These are phyloP conservation scores for Dictyostelium intermedium DNA, from an alignment of 78 protist species.

Conservation along the genomic window DNA sequence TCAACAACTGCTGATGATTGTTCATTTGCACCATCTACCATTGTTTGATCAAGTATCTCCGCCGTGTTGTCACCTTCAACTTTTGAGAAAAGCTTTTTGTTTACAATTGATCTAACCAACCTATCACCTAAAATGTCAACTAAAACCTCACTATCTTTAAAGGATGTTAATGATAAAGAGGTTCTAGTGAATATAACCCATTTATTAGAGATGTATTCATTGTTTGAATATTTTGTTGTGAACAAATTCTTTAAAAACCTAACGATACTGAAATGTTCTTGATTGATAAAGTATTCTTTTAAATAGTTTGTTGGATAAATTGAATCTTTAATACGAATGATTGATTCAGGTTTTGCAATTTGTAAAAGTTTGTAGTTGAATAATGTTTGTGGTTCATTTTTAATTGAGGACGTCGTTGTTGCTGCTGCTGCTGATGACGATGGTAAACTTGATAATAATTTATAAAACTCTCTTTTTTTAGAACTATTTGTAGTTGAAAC, in stretches of 20 bases:
- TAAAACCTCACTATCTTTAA: conserved; percentile 16
- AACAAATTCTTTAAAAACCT: conserved; percentile 31
- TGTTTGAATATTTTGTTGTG: background rate
- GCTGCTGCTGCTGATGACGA: background rate
- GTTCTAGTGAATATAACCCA: conserved; percentile 67
- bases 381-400: background rate
- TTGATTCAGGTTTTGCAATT: conserved; percentile 50
- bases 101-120: background rate
- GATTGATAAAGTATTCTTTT: conserved; percentile 36
- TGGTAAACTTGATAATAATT: background rate
- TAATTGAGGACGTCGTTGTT: too few species aligned
- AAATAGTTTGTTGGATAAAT: conserved; percentile 2
- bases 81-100: background rate
- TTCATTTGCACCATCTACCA: background rate
- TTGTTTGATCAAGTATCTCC: background rate
- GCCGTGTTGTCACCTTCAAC: background rate
- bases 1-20: background rate
- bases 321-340: background rate
- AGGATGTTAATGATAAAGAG: background rate
- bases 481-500: too few species aligned
- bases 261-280: conserved; percentile 64
- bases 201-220: conserved; percentile 30
- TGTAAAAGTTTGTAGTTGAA: conserved; percentile 53
- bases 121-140: background rate
- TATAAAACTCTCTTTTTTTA: background rate